These are phyloP conservation scores for Solanum sitiens DNA, from an alignment of 257 asterid species.

Conservation along the genomic window DNA sequence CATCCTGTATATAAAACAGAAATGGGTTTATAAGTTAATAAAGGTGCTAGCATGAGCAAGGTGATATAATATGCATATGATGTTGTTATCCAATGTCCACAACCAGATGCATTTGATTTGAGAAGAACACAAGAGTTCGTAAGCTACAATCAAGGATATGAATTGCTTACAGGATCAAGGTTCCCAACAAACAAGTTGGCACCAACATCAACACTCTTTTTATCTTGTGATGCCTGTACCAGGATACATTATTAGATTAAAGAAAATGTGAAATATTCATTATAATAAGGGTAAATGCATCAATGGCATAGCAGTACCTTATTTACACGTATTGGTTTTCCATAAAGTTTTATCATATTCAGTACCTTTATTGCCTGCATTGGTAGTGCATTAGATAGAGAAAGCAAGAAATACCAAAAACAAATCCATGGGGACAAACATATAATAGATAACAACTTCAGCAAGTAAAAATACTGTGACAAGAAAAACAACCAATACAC, in stretches of 20 bases:
- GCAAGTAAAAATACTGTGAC: neutral
- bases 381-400: neutral
- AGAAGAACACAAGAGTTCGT: neutral
- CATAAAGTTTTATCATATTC: conserved; percentile 81
- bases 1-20: conserved; percentile 58
- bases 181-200: conserved; percentile 96
- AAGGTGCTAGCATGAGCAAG: neutral
- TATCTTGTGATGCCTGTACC: conserved; percentile 89
- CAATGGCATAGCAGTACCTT: conserved; percentile 35
- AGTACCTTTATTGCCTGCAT: conserved; percentile 87
- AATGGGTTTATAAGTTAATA: neutral
- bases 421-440: neutral
- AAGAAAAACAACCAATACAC: conserved; percentile 15
- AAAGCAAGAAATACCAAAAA: neutral
- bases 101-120: neutral
- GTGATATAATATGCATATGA: neutral
- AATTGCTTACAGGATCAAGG: conserved; percentile 83
- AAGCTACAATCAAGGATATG: neutral
- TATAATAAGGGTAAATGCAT: neutral
- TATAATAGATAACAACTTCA: neutral
- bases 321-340: conserved; percentile 87
- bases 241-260: neutral
- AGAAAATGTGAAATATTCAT: neutral
- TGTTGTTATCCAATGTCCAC: neutral
- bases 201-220: conserved; percentile 93